Evolutionary conservation across 768 basidiomycete genomes (phyloP).

Genomic region (Sporobolomyces roseus): DNA sequence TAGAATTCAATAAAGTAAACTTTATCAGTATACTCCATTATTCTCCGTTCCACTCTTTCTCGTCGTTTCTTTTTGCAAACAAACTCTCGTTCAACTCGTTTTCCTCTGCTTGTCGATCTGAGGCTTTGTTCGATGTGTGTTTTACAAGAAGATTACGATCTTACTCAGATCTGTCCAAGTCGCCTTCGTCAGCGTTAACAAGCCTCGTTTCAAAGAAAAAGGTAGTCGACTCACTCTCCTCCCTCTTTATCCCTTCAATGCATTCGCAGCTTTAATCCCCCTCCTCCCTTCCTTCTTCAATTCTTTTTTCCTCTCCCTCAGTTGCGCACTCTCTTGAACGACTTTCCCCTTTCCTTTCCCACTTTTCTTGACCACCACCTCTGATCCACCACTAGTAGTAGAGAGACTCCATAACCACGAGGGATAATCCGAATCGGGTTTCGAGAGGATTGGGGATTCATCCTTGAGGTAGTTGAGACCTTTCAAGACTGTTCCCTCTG

Average conservation of each 20-base stretch:
- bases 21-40: no score
- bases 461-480: conserved; percentile 50
- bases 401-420: conserved; percentile 49
- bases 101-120: no score
- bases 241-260: conserved; percentile 44
- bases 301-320: neutral
- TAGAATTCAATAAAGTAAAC: no score
- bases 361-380: neutral
- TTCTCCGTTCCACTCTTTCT: no score
- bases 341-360: neutral
- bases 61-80: no score
- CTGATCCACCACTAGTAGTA: neutral
- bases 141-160: no score
- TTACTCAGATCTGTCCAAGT: no score
- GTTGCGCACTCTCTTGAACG: neutral
- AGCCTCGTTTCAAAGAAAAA: neutral
- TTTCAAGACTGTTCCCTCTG: conserved; percentile 49
- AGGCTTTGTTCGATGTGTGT: no score
- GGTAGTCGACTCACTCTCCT: neutral
- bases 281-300: conserved; percentile 30
- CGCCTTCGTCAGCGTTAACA: neutral
- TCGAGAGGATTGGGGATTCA: conserved; percentile 49
- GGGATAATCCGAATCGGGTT: conserved; percentile 50
- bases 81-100: no score
- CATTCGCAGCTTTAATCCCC: conserved; percentile 49